These are phyloP conservation scores for Fusarium sp. DNA, from an alignment of 2,329 filamentous ascomycete species.

Conservation along the genomic window DNA sequence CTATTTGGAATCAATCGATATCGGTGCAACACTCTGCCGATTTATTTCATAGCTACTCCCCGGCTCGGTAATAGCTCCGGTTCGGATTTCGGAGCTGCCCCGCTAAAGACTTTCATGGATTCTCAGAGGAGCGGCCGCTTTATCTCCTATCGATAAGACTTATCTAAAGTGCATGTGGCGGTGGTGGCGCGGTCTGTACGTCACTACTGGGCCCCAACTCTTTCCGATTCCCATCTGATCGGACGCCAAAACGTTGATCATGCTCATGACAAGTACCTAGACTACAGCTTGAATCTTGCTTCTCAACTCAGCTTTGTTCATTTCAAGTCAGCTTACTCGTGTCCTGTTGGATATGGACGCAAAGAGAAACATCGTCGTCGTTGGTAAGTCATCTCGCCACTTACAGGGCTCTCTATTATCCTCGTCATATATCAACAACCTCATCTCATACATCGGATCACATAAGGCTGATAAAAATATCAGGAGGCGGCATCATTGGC, in stretches of 20 bases:
- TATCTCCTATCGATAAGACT: conserved; percentile 9
- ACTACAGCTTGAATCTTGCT: not conserved
- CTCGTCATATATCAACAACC: not conserved
- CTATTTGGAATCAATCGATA: conserved; percentile 18
- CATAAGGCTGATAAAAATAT: conserved; percentile 14
- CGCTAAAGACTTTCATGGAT: conserved; percentile 5
- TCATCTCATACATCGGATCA: not conserved
- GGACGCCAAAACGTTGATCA: not conserved
- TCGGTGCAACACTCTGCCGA: conserved; percentile 15
- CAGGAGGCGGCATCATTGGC: conserved; percentile 93
- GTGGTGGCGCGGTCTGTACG: conserved; percentile 12
- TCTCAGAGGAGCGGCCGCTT: not conserved
- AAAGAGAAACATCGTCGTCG: conserved; percentile 60
- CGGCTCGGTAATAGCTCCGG: conserved; percentile 32
- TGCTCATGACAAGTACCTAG: conserved; percentile 9
- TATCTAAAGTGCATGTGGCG: not conserved
- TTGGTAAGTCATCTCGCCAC: conserved; percentile 51
- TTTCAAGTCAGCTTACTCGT: not conserved
- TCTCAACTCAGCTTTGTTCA: not conserved
- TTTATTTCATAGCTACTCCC: conserved; percentile 5
- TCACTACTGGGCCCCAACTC: conserved; percentile 8
- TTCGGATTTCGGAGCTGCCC: conserved; percentile 8
- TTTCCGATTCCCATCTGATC: not conserved
- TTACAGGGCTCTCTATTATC: not conserved
- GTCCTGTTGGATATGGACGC: conserved; percentile 44